Conservation (phyloP, 768 basidiomycete species). For the Tylopilus intermedius region DNA sequence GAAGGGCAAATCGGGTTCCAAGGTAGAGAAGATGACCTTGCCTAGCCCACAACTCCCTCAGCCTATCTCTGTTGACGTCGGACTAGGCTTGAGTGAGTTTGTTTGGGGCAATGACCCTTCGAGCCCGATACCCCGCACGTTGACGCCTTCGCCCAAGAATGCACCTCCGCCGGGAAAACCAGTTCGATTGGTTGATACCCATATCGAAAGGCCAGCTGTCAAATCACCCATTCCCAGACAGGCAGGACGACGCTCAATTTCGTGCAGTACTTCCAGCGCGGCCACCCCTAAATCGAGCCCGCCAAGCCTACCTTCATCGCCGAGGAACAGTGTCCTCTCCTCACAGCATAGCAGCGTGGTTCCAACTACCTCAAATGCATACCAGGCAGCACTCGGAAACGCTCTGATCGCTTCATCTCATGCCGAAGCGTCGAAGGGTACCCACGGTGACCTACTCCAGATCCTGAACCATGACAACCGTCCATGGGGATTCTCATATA, state of each 20-base stretch:
- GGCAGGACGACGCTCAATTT: constrained; percentile 66
- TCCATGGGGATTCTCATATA: constrained; percentile 88
- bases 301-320: constrained; percentile 49
- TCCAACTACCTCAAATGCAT: constrained; percentile 25
- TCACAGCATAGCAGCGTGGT: constrained; percentile 22
- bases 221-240: constrained; percentile 40
- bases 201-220: constrained; percentile 34
- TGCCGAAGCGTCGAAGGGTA: constrained; percentile 88
- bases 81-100: constrained; percentile 51
- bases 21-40: constrained; percentile 36
- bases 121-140: constrained; percentile 9
- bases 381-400: constrained; percentile 74
- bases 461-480: constrained; percentile 88
- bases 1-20: constrained; percentile 43
- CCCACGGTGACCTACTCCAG: constrained; percentile 84
- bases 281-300: constrained; percentile 37
- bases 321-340: constrained; percentile 42
- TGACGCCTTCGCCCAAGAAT: constrained; percentile 19
- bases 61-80: constrained; percentile 49
- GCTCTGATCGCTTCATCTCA: constrained; percentile 93
- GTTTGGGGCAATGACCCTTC: constrained; percentile 41
- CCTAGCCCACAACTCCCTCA: constrained; percentile 52
- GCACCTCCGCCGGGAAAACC: constrained; percentile 16
- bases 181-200: constrained; percentile 21
- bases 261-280: constrained; percentile 40